Conservation (phyloP, 371 early-diverging fungal genomes). For the Lichtheimia ornata region DNA sequence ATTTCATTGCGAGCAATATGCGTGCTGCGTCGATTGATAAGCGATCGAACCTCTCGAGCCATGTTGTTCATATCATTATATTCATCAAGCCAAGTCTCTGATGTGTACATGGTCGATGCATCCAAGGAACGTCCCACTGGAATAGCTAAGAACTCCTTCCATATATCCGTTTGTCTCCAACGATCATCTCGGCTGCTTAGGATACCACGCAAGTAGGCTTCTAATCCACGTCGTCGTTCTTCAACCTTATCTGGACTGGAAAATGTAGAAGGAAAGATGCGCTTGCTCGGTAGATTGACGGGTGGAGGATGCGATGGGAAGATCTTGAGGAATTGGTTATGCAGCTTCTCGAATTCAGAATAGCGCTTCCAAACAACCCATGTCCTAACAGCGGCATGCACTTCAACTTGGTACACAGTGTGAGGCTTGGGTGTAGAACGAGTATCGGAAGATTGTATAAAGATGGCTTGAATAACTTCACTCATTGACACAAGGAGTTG, state of each 20-base stretch:
- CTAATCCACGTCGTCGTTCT: slow-evolving; percentile 75
- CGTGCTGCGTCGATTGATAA: slow-evolving; percentile 66
- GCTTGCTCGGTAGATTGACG: slow-evolving; percentile 64
- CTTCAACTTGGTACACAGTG: slow-evolving; percentile 68
- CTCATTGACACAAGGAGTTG: slow-evolving; percentile 33
- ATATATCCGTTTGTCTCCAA: slow-evolving; percentile 74
- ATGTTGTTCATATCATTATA: slow-evolving; percentile 59
- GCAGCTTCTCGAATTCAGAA: slow-evolving; percentile 76
- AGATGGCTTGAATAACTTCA: slow-evolving; percentile 64
- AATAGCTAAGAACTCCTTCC: slow-evolving; percentile 75
- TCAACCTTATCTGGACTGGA: slow-evolving; percentile 68
- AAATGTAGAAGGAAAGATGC: slow-evolving; percentile 62
- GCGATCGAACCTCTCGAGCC: slow-evolving; percentile 70
- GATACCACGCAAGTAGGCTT: slow-evolving; percentile 76
- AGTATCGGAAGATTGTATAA: slow-evolving; percentile 63
- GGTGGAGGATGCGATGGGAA: slow-evolving; percentile 65
- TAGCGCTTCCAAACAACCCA: slow-evolving; percentile 89
- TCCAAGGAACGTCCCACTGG: slow-evolving; percentile 46
- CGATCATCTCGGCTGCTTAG: slow-evolving; percentile 70
- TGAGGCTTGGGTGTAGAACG: slow-evolving; percentile 65
- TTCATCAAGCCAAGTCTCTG: slow-evolving; percentile 83
- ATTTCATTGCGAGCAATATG: slow-evolving; percentile 71
- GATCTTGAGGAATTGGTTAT: slow-evolving; percentile 43
- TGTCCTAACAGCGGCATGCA: slow-evolving; percentile 76
- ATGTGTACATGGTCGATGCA: slow-evolving; percentile 44